phyloP scores from a whole-genome alignment of 2,329 filamentous ascomycete species.

The Penicillium sp. region DNA sequence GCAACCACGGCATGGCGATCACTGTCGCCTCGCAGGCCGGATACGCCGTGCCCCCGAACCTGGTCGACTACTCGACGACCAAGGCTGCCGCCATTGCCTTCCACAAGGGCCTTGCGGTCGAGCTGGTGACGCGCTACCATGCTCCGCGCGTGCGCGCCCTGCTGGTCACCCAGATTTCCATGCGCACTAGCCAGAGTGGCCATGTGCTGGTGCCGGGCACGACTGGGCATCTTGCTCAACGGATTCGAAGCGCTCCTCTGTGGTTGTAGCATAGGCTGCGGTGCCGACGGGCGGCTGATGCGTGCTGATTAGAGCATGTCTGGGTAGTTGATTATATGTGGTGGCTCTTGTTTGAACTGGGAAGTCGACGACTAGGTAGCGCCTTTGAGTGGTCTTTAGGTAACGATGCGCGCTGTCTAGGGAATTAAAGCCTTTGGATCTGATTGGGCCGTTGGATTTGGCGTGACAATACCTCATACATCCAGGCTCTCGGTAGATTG shows the following conservation, averaged over 20 bases:
- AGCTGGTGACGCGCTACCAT: conserved; percentile 59
- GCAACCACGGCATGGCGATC: conserved; percentile 70
- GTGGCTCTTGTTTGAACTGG: no score
- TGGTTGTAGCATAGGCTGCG: conserved; percentile 61
- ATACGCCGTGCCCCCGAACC: conserved; percentile 58
- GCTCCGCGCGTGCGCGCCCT: conserved; percentile 62
- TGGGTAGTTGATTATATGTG: no score
- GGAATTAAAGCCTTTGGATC: no score
- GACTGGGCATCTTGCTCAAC: conserved; percentile 43
- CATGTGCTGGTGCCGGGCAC: conserved; percentile 56
- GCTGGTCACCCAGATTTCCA: conserved; percentile 63
- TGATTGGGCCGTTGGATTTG: no score
- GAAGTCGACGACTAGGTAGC: no score
- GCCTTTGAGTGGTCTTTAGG: no score
- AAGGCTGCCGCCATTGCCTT: conserved; percentile 67
- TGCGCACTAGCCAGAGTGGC: conserved; percentile 57
- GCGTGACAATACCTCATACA: no score
- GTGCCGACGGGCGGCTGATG: conserved; percentile 34
- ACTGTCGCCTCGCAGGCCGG: conserved; percentile 65
- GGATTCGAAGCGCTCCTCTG: conserved; percentile 54
- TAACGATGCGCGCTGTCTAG: no score
- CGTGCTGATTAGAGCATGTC: conserved; percentile 12
- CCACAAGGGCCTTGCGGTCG: conserved; percentile 62
- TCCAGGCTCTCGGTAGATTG: no score
- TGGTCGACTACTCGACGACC: conserved; percentile 65